Percentiles rank a stretch among this genome's conserved stretches.
Conservation (phyloP, 805 yeast genomes). For the Ogataea chonburiensis region DNA sequence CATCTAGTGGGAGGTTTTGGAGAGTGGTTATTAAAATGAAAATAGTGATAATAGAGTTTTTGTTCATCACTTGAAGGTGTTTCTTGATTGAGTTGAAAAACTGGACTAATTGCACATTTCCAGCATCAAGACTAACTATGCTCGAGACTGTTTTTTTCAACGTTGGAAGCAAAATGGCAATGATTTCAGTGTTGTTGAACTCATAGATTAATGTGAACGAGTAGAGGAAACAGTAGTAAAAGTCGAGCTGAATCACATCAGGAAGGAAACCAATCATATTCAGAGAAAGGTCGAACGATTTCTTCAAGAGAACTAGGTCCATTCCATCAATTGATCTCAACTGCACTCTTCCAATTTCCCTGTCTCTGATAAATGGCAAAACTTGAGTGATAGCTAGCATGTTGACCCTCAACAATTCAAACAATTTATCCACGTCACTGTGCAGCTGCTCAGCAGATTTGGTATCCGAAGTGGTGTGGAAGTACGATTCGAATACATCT, state of each 20-base stretch:
- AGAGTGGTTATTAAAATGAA: constrained; percentile 45
- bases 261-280: constrained; percentile 67
- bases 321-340: constrained; percentile 22
- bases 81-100: constrained; percentile 40
- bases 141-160: constrained; percentile 45
- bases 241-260: constrained; percentile 62
- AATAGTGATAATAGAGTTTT: constrained; percentile 42
- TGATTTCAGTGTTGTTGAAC: constrained; percentile 38
- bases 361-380: constrained; percentile 58
- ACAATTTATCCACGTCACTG: constrained; percentile 69
- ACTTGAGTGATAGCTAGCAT: constrained; percentile 59
- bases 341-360: constrained; percentile 34
- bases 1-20: constrained; percentile 33
- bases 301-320: constrained; percentile 46
- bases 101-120: constrained; percentile 29
- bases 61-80: constrained; percentile 26
- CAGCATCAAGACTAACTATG: constrained; percentile 20
- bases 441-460: constrained; percentile 42
- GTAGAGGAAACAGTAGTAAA: constrained; percentile 67
- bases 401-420: constrained; percentile 73
- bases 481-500: constrained; percentile 44
- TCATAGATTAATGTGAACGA: constrained; percentile 58
- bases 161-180: constrained; percentile 52
- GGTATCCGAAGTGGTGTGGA: constrained; percentile 34
- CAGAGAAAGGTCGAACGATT: constrained; percentile 51